Evolutionary conservation across 2,329 filamentous ascomycete species (phyloP), one percentile per base, ranked within the genome.

Genomic region (Venturia asperata): DNA sequence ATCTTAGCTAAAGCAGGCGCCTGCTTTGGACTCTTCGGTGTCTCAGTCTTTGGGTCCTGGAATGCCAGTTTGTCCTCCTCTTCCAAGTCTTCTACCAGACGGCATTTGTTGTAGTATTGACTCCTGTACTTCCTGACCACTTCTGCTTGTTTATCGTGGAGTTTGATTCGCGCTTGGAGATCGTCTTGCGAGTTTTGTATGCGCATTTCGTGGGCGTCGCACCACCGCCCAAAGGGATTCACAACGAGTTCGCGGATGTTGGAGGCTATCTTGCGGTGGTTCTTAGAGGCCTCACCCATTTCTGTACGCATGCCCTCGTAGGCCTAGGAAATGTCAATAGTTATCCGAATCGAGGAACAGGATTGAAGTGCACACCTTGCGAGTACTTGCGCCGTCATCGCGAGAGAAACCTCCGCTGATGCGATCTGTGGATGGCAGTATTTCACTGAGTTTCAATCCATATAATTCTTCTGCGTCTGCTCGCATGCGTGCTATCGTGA

Each of bases 21-120:
- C 17, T 43, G 43, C 19, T 43, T 61, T 39, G 39, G 37, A n/a
- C 39, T 34, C 74, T 74, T 86, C 81, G 82, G 69, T 73, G 81
- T 76, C 67, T 82, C 77, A 63, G 74, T 81, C 67, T 84, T 81
- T 5, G 92, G 91, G 69, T 92, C 91, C 76, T 96, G 92, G 77
- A 99, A 99, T 47, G 92, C 94, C 65, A 99, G 84, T 78, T 99
- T 97, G 76, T 97, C 96, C 80, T 99, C 95, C 77, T 99, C 94
- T 75, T 99, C 94, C 67, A 97, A 80, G 74, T 99, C 94, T 75
- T 99, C 95, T 7, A 97, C 89, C 68, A 97, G 81, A 62, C 95
- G 88, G 75, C 94, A 99, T 79, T 97, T 99, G 82, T 97, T 99
- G 83, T 97, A 97, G 78, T 99, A 99, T 71, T 91, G 90, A 76